phyloP scores from a whole-genome alignment of 2,329 filamentous ascomycete genomes.

The Rhynchosporium graminicola region DNA sequence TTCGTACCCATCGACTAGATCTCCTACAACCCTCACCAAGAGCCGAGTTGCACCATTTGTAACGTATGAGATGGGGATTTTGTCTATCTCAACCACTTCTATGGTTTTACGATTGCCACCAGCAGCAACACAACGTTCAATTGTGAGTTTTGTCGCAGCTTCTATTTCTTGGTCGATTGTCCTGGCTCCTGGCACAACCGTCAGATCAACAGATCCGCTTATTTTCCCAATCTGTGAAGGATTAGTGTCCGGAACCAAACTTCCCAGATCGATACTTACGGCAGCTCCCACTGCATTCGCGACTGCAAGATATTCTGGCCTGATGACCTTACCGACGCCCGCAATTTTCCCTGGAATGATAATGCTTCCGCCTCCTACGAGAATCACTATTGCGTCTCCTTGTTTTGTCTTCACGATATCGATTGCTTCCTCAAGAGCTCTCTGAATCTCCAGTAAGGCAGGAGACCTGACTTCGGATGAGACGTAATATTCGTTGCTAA shows the following conservation, averaged over 20 bases:
- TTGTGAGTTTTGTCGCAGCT: conserved; percentile 33
- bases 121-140: conserved; percentile 34
- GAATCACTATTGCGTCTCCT: conserved; percentile 51
- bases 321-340: conserved; percentile 52
- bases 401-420: conserved; percentile 59
- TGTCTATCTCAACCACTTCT: conserved; percentile 38
- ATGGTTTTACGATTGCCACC: conserved; percentile 35
- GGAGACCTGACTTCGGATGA: conserved; percentile 21
- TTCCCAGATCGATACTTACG: conserved; percentile 41
- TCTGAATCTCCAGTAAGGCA: conserved; percentile 33
- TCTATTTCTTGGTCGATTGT: conserved; percentile 35
- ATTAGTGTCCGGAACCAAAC: conserved; percentile 3
- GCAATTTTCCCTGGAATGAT: conserved; percentile 48
- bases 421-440: conserved; percentile 54
- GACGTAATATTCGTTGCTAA: conserved; percentile 18
- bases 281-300: conserved; percentile 64
- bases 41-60: conserved; percentile 37
- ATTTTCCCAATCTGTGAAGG: conserved; percentile 36
- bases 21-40: conserved; percentile 37
- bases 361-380: conserved; percentile 60
- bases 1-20: conserved; percentile 31
- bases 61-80: conserved; percentile 37
- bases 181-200: conserved; percentile 31
- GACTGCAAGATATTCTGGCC: conserved; percentile 54
- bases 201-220: conserved; percentile 35